phyloP scores from a whole-genome alignment of 73 alveolate genomes.

The Tetrahymena malaccensis region DNA sequence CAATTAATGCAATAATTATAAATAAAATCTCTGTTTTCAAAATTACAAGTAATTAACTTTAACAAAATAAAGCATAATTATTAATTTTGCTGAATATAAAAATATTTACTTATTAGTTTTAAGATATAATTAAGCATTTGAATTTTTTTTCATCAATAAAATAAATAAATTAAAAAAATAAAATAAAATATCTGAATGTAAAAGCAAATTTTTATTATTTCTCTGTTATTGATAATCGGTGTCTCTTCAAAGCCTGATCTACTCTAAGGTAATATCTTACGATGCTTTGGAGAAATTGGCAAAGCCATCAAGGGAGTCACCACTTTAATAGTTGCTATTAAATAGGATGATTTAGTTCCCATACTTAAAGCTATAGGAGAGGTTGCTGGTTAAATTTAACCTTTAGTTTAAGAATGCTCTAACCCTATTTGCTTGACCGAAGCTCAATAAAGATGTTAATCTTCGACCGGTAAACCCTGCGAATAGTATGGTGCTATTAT shows the following conservation, averaged over 20 bases:
- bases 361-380: neutral
- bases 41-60: too few relatives aligned
- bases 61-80: too few relatives aligned
- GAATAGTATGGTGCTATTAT: conserved; percentile 26
- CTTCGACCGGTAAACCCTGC: neutral
- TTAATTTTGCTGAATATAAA: too few relatives aligned
- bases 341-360: neutral
- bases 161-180: neutral
- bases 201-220: neutral
- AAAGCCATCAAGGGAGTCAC: neutral
- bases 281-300: neutral
- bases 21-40: too few relatives aligned
- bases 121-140: too few relatives aligned
- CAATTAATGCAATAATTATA: too few relatives aligned
- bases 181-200: neutral
- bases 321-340: neutral
- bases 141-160: too few relatives aligned
- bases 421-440: neutral
- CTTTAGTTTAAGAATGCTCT: neutral
- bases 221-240: neutral
- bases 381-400: neutral
- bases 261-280: neutral
- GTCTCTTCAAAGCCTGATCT: neutral
- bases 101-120: too few relatives aligned
- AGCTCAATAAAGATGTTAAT: neutral